Conservation (phyloP, 257 asterid species). For the Buddleja alternifolia region DNA sequence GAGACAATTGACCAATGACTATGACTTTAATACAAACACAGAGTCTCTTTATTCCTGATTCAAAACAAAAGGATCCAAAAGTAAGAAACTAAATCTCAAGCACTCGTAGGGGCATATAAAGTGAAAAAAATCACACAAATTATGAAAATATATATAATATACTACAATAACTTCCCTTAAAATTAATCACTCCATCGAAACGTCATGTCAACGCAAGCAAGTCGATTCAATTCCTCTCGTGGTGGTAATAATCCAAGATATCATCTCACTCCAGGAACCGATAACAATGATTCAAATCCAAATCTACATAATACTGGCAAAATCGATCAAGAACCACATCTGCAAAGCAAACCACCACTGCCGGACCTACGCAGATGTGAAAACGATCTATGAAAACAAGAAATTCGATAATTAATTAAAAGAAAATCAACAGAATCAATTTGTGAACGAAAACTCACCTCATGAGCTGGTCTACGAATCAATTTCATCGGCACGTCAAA, state of each 20-base stretch:
- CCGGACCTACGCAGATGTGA: background rate
- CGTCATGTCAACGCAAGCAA: background rate
- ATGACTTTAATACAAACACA: background rate
- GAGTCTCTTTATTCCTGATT: background rate
- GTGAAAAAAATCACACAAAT: background rate
- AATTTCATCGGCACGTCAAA: constrained; percentile 19
- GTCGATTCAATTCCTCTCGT: background rate
- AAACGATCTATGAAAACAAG: background rate
- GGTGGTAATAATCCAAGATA: background rate
- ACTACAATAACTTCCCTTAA: constrained; percentile 23
- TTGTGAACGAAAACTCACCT: background rate
- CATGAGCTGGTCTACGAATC: background rate
- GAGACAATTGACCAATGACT: constrained; percentile 3
- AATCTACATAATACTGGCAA: background rate
- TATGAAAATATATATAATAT: background rate
- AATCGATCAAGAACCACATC: background rate
- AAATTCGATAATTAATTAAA: background rate
- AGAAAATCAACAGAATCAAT: no score
- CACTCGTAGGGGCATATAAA: background rate
- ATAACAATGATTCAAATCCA: background rate
- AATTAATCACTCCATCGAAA: background rate
- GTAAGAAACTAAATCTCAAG: background rate
- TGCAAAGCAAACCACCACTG: background rate
- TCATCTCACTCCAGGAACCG: background rate
- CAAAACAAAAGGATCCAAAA: background rate